A percentile compares a stretch with the other conserved stretches of the same genome.
These are phyloP conservation scores for Fraxinus greggii DNA, from an alignment of 305 asterid genomes.

Conservation along the genomic window DNA sequence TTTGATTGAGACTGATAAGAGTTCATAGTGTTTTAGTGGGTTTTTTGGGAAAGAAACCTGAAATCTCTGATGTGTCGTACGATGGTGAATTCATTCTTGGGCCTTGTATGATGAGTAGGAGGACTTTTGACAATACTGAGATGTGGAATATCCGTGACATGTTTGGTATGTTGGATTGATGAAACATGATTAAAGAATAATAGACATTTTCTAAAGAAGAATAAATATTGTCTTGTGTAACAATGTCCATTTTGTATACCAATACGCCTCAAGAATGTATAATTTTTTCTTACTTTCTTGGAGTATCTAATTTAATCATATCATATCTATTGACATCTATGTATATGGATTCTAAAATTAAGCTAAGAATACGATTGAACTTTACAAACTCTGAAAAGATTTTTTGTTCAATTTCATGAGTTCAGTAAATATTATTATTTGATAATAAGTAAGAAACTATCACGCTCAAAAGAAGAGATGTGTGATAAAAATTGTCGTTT, in stretches of 20 bases:
- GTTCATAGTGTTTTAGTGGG: constrained; percentile 7
- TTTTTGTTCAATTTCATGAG: background rate
- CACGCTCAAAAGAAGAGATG: background rate
- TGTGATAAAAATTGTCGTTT: background rate
- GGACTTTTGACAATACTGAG: background rate
- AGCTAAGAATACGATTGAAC: background rate
- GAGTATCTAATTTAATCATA: background rate
- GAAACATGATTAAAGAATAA: background rate
- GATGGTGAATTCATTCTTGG: background rate
- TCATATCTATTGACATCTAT: background rate
- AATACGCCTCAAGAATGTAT: background rate
- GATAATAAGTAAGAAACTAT: background rate
- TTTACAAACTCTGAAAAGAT: background rate
- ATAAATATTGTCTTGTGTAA: background rate
- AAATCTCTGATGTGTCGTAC: background rate
- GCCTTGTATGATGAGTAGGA: background rate
- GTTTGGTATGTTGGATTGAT: background rate
- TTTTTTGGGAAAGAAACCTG: background rate
- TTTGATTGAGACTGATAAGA: constrained; percentile 49
- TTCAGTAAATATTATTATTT: background rate
- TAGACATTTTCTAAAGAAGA: background rate
- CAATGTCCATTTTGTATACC: background rate
- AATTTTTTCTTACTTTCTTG: background rate
- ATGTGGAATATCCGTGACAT: background rate
- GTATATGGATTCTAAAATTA: background rate